Evolutionary conservation across 208 protist genomes (phyloP).

Genomic region (Wallacemonas sp.): DNA sequence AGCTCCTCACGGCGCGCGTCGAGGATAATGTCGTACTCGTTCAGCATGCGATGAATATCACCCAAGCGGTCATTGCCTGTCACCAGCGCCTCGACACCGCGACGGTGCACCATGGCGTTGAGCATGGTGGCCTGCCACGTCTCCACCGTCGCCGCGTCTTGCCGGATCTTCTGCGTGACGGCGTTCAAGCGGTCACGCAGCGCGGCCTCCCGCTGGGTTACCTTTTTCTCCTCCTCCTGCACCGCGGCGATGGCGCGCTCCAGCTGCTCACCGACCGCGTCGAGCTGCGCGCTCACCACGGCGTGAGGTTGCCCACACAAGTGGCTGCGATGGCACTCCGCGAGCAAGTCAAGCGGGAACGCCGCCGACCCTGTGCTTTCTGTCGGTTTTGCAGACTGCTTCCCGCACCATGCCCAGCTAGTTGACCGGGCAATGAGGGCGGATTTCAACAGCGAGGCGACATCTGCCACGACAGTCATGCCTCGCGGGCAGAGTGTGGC

Average conservation of each 20-base stretch:
- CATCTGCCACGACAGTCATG: constrained; percentile 20
- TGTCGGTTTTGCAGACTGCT: no score
- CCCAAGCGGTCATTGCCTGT: constrained; percentile 69
- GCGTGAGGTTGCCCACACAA: constrained; percentile 23
- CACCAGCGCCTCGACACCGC: constrained; percentile 42
- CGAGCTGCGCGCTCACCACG: constrained; percentile 14
- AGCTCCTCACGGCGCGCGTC: constrained; percentile 26
- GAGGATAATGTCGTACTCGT: constrained; percentile 37
- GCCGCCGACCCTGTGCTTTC: no score
- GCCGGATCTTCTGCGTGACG: constrained; percentile 22
- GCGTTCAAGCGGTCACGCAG: constrained; percentile 26
- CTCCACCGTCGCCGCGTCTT: constrained; percentile 16
- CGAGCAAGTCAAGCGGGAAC: constrained; percentile 26
- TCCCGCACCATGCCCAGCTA: background rate
- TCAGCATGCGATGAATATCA: constrained; percentile 58
- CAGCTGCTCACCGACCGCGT: constrained; percentile 6
- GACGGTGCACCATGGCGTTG: constrained; percentile 67
- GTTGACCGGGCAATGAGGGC: constrained; percentile 36
- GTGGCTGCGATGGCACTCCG: constrained; percentile 32
- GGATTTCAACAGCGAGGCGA: constrained; percentile 39
- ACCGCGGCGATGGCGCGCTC: constrained; percentile 2
- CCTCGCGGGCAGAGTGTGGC: constrained; percentile 7
- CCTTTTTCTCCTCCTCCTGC: constrained; percentile 23
- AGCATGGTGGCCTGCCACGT: constrained; percentile 44
- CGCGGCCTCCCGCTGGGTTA: constrained; percentile 26